These are phyloP conservation scores for Cytospora chrysosperma DNA, from an alignment of 2,329 filamentous ascomycete species.

Conservation along the genomic window DNA sequence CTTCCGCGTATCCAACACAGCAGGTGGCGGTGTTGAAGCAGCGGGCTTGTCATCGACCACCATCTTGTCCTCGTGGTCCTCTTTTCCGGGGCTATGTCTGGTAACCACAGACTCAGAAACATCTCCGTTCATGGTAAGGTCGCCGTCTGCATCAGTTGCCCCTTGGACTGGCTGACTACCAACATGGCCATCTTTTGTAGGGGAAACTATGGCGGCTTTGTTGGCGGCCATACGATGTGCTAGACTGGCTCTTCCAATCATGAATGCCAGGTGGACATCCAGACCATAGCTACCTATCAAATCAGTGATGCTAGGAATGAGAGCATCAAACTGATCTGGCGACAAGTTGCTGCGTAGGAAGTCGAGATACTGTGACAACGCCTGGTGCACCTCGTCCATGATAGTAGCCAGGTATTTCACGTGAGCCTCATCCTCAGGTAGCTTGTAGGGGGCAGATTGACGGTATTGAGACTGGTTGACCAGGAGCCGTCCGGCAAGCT, in stretches of 20 bases:
- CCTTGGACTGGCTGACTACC: conserved; percentile 29
- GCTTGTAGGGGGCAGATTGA: conserved; percentile 77
- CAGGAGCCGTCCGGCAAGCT: conserved; percentile 78
- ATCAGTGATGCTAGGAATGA: conserved; percentile 71
- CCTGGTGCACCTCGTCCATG: conserved; percentile 84
- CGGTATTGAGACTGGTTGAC: conserved; percentile 88
- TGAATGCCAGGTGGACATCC: conserved; percentile 78
- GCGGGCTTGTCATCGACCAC: conserved; percentile 32
- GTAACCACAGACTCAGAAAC: conserved; percentile 15
- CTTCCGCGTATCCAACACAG: conserved; percentile 34
- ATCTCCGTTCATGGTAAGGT: conserved; percentile 44
- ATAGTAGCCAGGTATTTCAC: conserved; percentile 88
- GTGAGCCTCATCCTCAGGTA: conserved; percentile 70
- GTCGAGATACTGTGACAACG: conserved; percentile 85
- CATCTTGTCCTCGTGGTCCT: conserved; percentile 33
- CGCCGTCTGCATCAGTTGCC: conserved; percentile 54
- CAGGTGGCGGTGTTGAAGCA: conserved; percentile 29
- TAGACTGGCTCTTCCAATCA: conserved; percentile 75
- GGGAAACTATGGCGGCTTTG: conserved; percentile 15
- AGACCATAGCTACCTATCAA: conserved; percentile 79
- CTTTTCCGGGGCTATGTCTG: conserved; percentile 11
- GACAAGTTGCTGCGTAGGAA: conserved; percentile 78
- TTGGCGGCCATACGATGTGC: conserved; percentile 55
- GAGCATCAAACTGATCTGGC: conserved; percentile 71
- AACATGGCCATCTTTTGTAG: conserved; percentile 34